A percentile compares a stretch with the other conserved stretches of the same genome.
Evolutionary conservation across 495 filamentous ascomycete genomes (phyloP).

Genomic region (Chaetomium cochliodes): DNA sequence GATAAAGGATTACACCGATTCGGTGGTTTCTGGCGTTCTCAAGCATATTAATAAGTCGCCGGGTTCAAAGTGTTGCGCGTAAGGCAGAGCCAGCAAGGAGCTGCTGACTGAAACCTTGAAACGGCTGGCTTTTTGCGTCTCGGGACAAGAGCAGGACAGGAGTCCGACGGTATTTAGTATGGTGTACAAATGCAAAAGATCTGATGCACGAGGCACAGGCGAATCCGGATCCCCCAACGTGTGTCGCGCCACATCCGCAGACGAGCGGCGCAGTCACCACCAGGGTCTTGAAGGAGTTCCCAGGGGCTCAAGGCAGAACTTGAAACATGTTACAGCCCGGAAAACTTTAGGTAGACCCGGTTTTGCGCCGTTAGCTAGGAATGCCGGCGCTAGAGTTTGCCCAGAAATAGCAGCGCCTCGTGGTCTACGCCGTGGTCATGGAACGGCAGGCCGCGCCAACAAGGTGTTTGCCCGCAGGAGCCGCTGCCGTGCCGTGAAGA

Average conservation of each 20-base stretch:
- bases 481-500: slow-evolving; percentile 3
- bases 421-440: slow-evolving; percentile 3
- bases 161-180: background rate
- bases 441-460: background rate
- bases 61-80: too few species aligned
- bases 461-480: background rate
- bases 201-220: background rate
- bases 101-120: background rate
- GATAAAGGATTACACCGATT: too few species aligned
- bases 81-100: background rate
- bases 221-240: background rate
- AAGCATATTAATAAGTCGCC: too few species aligned
- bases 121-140: background rate
- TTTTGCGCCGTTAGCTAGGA: background rate
- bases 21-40: too few species aligned
- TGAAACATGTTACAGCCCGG: slow-evolving; percentile 14
- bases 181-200: background rate
- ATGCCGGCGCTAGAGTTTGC: too few species aligned
- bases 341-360: background rate
- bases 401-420: slow-evolving; percentile 10
- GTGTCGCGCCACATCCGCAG: slow-evolving; percentile 2
- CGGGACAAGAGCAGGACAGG: too few species aligned
- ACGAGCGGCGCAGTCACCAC: background rate
- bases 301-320: slow-evolving; percentile 8
- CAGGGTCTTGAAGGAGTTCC: background rate